Conservation (phyloP, 192 early-diverging fungal genomes). For the Funneliformis geosporum region DNA sequence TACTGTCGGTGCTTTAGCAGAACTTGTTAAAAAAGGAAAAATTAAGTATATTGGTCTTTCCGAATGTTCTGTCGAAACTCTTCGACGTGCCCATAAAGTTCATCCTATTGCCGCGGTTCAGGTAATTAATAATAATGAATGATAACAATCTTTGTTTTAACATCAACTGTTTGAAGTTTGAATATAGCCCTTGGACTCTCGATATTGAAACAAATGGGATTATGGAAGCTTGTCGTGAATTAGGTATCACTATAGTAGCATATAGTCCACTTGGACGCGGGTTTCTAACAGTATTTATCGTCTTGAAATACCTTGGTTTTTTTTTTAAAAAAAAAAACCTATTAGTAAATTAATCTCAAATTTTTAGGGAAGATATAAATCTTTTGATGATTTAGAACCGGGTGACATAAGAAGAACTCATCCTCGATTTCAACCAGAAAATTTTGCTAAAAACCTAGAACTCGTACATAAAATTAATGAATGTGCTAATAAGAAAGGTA, state of each 20-base stretch:
- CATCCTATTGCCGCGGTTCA: conserved; percentile 67
- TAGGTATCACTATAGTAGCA: conserved; percentile 72
- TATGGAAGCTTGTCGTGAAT: conserved; percentile 68
- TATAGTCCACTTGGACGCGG: conserved; percentile 76
- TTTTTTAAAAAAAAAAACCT: neutral
- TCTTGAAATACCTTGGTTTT: conserved; percentile 10
- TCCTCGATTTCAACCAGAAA: conserved; percentile 62
- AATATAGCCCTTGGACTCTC: conserved; percentile 24
- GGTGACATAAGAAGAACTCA: conserved; percentile 53
- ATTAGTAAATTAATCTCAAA: conserved; percentile 37
- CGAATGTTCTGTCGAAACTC: conserved; percentile 58
- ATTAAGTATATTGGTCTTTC: conserved; percentile 52
- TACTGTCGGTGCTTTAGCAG: conserved; percentile 41
- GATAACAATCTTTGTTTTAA: conserved; percentile 24
- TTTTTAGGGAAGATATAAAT: conserved; percentile 62
- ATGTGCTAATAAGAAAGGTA: conserved; percentile 55
- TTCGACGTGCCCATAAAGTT: conserved; percentile 65
- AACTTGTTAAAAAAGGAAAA: conserved; percentile 46
- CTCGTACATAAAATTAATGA: conserved; percentile 55
- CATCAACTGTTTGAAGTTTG: neutral
- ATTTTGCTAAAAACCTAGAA: conserved; percentile 60
- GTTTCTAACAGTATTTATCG: conserved; percentile 49
- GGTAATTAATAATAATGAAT: too few relatives aligned
- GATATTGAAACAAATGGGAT: conserved; percentile 60
- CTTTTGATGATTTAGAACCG: conserved; percentile 52